phyloP scores from a whole-genome alignment of 257 asterid species.

The Solanum habrochaites region DNA sequence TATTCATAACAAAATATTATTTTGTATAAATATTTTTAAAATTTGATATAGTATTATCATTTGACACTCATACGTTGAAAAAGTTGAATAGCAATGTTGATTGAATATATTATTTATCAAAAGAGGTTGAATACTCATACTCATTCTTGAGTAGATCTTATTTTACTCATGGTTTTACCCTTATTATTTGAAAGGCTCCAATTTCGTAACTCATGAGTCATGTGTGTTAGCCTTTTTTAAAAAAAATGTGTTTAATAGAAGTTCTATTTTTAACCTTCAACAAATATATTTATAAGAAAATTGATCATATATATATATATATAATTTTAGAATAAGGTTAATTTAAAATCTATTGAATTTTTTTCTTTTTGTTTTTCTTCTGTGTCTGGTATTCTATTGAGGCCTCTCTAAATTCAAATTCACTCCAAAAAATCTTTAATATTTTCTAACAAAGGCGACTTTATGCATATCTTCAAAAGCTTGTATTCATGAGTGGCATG shows the following conservation, averaged over 20 bases:
- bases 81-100: no score
- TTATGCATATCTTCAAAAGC: neutral
- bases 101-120: neutral
- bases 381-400: accelerated
- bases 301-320: no score
- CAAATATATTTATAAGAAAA: neutral
- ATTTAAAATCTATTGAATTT: neutral
- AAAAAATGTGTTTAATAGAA: neutral
- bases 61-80: no score
- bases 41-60: no score
- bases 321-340: neutral
- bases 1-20: neutral
- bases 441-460: no score
- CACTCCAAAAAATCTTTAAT: accelerated
- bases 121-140: neutral
- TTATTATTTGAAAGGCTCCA: neutral
- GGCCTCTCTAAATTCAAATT: accelerated
- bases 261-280: neutral
- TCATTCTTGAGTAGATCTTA: neutral
- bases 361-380: no score
- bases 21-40: no score
- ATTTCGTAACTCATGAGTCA: neutral
- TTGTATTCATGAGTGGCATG: neutral
- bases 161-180: neutral
- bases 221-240: neutral